Evolutionary conservation across 23 red algal genomes (phyloP), one percentile per base, ranked within the genome.

Genomic region (Cyanidiococcus yangmingshanensis): DNA sequence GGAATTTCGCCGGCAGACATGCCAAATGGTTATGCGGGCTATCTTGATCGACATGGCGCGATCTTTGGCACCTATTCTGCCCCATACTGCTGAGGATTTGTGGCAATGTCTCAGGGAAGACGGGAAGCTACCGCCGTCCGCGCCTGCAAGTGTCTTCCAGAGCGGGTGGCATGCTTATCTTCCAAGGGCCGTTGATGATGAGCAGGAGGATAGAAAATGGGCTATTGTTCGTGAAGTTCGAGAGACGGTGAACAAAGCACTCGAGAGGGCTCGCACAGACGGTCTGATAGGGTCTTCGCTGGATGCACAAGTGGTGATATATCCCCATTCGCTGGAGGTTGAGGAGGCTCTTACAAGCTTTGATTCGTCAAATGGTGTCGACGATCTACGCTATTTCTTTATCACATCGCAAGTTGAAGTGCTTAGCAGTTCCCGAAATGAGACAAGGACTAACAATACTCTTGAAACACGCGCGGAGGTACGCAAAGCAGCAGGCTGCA

Each of bases 81-180:
- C 87, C 30, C 93, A 97, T 81, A 97, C 87, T 34, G 87, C 84
- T 40, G 93, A 97, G 68, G 93, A 97, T 67, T 58, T 91, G 50
- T 97, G 93, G 93, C 85, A 89, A 58, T 88, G 76, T 75, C 68
- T 97, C 75, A 84, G 85, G 21, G 24, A 75, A 95, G 30, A 37
- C 76, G 0, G 57, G 32, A 39, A 24, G 0, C 17, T 30, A 27
- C 30, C 0, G 37, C 21, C 39, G 1, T 37, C 21, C 12, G 38
- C 39, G n/a, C 37, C 27, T 18, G 7, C 88, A 85, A 1, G 76
- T 90, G 16, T 97, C 88, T 78, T 71, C 63, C 58, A 88, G 74
- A 58, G 39, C 31, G 88, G 93, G 34, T 97, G 93, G 93, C 59
- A 88, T 27, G 39, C 74, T 1, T 68, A 74, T 0, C 37, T 75